These are phyloP conservation scores for Triadica sebifera DNA, from an alignment of 345 rosid species.

Conservation along the genomic window DNA sequence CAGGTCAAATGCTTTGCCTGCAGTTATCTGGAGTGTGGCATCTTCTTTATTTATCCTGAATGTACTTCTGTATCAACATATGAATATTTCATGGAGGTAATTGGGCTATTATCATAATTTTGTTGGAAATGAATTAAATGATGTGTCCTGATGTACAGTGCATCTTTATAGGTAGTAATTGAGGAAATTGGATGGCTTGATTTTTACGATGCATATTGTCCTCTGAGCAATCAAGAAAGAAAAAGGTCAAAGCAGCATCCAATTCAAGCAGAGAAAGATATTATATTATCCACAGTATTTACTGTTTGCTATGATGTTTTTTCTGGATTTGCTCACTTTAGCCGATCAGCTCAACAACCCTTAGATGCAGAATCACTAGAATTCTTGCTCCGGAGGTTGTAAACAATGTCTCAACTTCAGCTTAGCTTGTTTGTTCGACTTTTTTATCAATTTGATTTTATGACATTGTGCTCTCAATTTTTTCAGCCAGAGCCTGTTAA, in stretches of 20 bases:
- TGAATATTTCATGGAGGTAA: constrained; percentile 64
- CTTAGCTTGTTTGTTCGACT: not conserved
- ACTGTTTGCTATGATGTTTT: constrained; percentile 68
- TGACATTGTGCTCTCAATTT: constrained; percentile 11
- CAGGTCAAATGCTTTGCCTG: constrained; percentile 16
- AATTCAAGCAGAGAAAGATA: constrained; percentile 68
- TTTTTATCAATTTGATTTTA: constrained; percentile 12
- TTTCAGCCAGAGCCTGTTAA: constrained; percentile 57
- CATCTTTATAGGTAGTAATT: constrained; percentile 43
- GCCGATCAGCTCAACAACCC: constrained; percentile 51
- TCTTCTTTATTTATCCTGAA: constrained; percentile 56
- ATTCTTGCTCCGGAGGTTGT: constrained; percentile 60
- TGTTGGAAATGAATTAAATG: constrained; percentile 17
- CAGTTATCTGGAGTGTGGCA: constrained; percentile 73
- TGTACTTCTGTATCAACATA: constrained; percentile 47
- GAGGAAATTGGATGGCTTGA: constrained; percentile 79
- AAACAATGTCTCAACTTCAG: constrained; percentile 3
- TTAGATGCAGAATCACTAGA: constrained; percentile 46
- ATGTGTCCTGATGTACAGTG: constrained; percentile 7
- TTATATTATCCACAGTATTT: constrained; percentile 52
- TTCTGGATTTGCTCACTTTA: constrained; percentile 68
- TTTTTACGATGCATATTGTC: constrained; percentile 39
- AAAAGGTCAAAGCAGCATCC: constrained; percentile 48
- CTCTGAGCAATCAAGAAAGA: constrained; percentile 33
- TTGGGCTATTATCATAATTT: constrained; percentile 7